phyloP scores from a whole-genome alignment of 2,329 filamentous ascomycete genomes.

The Diaporthe vaccinii region DNA sequence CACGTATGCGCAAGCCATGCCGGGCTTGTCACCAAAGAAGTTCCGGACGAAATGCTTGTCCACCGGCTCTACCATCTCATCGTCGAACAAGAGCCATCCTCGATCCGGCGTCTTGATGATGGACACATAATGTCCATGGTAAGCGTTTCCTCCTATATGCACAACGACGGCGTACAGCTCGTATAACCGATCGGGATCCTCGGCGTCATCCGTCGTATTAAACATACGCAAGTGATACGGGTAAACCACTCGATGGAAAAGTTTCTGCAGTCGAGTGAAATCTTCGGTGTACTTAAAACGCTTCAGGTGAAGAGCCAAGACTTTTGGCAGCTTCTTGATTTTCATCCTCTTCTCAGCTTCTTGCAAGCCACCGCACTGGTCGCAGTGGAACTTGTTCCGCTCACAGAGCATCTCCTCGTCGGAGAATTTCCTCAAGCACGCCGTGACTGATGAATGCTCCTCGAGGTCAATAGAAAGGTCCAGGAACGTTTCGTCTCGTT shows the following conservation, averaged over 20 bases:
- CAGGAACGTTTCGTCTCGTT: conserved; percentile 94
- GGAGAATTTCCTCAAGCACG: conserved; percentile 94
- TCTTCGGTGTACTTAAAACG: conserved; percentile 99
- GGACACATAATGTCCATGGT: conserved; percentile 97
- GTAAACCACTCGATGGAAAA: conserved; percentile 97
- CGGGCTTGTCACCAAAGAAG: conserved; percentile 95
- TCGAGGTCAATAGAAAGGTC: conserved; percentile 97
- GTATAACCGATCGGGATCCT: conserved; percentile 93
- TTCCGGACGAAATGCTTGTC: conserved; percentile 96
- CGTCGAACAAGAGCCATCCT: conserved; percentile 96
- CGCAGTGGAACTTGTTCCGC: conserved; percentile 98
- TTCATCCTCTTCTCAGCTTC: conserved; percentile 99
- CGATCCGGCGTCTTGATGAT: conserved; percentile 98
- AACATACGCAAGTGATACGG: conserved; percentile 97
- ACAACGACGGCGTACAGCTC: conserved; percentile 98
- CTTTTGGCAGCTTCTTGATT: conserved; percentile 92
- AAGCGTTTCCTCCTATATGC: conserved; percentile 95
- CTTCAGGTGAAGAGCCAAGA: conserved; percentile 93
- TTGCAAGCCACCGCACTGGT: conserved; percentile 95
- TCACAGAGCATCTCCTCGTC: conserved; percentile 99
- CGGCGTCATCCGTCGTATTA: conserved; percentile 96
- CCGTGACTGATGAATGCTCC: conserved; percentile 95
- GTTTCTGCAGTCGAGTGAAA: conserved; percentile 90
- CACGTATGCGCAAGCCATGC: conserved; percentile 94
- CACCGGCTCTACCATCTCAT: conserved; percentile 98